Conservation (phyloP, 2,329 filamentous ascomycete species). For the Hypoxylon sp. region DNA sequence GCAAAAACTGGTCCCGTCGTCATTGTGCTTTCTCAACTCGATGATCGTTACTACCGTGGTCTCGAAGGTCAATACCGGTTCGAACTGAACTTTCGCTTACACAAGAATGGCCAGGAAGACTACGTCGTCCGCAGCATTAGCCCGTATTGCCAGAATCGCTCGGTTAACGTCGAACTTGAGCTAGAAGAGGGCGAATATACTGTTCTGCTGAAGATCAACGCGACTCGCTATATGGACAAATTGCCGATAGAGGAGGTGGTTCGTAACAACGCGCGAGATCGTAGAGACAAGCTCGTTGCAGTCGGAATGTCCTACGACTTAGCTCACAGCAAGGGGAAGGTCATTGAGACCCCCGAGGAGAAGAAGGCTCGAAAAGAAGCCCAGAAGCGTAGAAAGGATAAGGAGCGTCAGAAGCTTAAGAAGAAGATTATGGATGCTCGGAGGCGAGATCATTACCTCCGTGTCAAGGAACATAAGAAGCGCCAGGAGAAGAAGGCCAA, state of each 20-base stretch:
- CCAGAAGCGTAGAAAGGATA: slow-evolving; percentile 58
- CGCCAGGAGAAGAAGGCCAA: slow-evolving; percentile 55
- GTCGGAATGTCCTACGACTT: slow-evolving; percentile 79
- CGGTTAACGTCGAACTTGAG: slow-evolving; percentile 80
- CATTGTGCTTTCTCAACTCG: slow-evolving; percentile 68
- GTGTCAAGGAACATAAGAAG: slow-evolving; percentile 59
- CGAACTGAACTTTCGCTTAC: slow-evolving; percentile 66
- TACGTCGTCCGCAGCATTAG: slow-evolving; percentile 68
- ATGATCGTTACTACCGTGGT: slow-evolving; percentile 68
- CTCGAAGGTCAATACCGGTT: slow-evolving; percentile 69
- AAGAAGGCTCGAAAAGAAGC: slow-evolving; percentile 61
- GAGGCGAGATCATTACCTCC: slow-evolving; percentile 44
- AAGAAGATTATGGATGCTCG: slow-evolving; percentile 55
- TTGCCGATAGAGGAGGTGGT: slow-evolving; percentile 75
- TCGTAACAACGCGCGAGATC: slow-evolving; percentile 69
- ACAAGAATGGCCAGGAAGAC: slow-evolving; percentile 63
- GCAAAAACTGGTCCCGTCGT: slow-evolving; percentile 64
- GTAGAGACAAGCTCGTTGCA: slow-evolving; percentile 78
- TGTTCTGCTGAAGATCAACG: slow-evolving; percentile 80
- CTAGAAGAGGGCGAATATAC: slow-evolving; percentile 81
- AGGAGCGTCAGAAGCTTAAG: slow-evolving; percentile 55
- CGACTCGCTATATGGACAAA: slow-evolving; percentile 66
- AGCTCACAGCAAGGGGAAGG: slow-evolving; percentile 73
- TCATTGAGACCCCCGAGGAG: slow-evolving; percentile 63
- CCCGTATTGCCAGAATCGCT: slow-evolving; percentile 74